phyloP scores from a whole-genome alignment of 768 basidiomycete genomes.

The Panus rudis region DNA sequence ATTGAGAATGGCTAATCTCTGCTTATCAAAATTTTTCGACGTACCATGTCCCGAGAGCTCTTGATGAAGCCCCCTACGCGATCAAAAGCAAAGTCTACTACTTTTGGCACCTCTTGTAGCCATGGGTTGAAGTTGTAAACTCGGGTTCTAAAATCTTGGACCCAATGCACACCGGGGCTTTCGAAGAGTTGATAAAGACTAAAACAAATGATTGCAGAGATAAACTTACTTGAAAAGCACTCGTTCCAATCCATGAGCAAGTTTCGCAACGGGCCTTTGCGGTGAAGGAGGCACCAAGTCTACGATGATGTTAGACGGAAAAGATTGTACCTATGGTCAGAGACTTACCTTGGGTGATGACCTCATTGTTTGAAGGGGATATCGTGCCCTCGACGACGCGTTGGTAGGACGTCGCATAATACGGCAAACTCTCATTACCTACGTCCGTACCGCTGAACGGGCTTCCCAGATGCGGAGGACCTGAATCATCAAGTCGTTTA shows the following conservation, averaged over 20 bases:
- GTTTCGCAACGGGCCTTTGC: constrained; percentile 50
- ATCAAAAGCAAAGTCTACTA: constrained; percentile 82
- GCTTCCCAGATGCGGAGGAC: no score
- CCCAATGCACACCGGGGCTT: constrained; percentile 85
- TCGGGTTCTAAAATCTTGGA: constrained; percentile 77
- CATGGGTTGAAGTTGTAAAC: constrained; percentile 80
- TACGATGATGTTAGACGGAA: constrained; percentile 14
- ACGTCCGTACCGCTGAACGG: no score
- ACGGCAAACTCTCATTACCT: no score
- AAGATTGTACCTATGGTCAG: not conserved
- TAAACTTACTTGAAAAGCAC: constrained; percentile 67
- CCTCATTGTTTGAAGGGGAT: constrained; percentile 4
- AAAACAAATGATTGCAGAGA: not conserved
- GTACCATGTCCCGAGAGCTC: constrained; percentile 70
- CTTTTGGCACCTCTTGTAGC: constrained; percentile 66
- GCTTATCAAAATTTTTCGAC: constrained; percentile 11
- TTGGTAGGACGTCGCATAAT: constrained; percentile 8
- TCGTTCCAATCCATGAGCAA: constrained; percentile 61
- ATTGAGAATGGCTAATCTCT: not conserved
- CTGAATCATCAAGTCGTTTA: no score
- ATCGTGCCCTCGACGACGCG: constrained; percentile 18
- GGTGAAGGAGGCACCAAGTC: constrained; percentile 37
- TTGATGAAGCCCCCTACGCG: constrained; percentile 65
- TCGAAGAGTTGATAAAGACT: not conserved
- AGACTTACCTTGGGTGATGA: constrained; percentile 5